These are phyloP conservation scores for Leptographium lundbergii DNA, from an alignment of 2,329 filamentous ascomycete species.

Conservation along the genomic window DNA sequence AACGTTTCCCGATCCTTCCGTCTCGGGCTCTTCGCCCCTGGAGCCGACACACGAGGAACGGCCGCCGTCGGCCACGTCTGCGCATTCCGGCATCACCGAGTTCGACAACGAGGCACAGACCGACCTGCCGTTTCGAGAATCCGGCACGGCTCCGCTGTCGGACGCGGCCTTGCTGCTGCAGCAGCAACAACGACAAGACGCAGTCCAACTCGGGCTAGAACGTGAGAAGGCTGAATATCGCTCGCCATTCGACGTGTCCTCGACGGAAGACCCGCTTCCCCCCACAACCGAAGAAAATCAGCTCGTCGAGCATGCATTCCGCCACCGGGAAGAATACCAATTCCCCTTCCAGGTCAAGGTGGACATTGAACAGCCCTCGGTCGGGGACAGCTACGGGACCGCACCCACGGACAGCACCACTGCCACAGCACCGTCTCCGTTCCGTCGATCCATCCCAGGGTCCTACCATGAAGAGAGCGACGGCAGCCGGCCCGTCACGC, in stretches of 20 bases:
- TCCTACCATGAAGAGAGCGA: constrained; percentile 7
- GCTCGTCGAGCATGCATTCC: not conserved
- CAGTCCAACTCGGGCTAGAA: not conserved
- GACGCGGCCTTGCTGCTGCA: not conserved
- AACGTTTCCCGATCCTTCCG: constrained; percentile 33
- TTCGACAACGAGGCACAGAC: constrained; percentile 63
- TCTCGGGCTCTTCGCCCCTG: constrained; percentile 18
- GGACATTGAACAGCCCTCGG: not conserved
- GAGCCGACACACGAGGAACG: constrained; percentile 16
- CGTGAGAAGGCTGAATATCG: constrained; percentile 10
- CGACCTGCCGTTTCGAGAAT: constrained; percentile 29
- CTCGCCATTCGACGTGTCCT: constrained; percentile 10
- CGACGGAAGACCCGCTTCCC: constrained; percentile 1
- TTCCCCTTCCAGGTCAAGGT: constrained; percentile 31
- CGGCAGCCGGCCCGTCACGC: constrained; percentile 6
- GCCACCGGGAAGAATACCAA: constrained; percentile 30
- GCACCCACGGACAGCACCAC: not conserved
- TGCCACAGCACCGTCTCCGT: not conserved
- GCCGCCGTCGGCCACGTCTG: constrained; percentile 47
- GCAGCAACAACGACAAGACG: not conserved
- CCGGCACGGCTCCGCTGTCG: not conserved
- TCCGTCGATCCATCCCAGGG: constrained; percentile 6
- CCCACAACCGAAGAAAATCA: not conserved
- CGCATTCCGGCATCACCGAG: constrained; percentile 49
- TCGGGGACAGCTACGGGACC: not conserved